Percentiles rank a stretch among this genome's conserved stretches.
phyloP scores from a whole-genome alignment of 345 rosid genomes.

The Gossypioides kirkii region DNA sequence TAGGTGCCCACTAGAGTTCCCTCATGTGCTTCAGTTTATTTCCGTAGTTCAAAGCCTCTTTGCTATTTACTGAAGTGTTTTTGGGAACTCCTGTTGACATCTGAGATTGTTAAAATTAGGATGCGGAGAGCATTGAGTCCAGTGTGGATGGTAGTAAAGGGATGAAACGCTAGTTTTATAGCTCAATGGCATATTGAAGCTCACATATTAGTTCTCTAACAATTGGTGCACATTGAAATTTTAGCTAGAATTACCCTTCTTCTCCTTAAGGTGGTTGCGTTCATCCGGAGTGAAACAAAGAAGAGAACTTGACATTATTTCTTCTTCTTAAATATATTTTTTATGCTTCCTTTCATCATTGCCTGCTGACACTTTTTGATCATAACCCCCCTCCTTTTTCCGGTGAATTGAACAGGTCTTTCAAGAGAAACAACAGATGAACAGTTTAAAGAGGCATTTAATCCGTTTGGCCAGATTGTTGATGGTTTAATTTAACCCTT shows the following conservation, averaged over 20 bases:
- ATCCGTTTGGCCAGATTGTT: not conserved
- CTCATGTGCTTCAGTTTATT: not conserved
- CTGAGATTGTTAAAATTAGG: not conserved
- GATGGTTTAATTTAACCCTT: conserved; percentile 43
- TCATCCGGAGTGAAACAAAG: not conserved
- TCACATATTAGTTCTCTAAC: not conserved
- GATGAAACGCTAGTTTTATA: not conserved
- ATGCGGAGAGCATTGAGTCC: not conserved
- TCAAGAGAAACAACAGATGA: conserved; percentile 4
- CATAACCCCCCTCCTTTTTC: not conserved
- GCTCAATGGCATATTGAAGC: not conserved
- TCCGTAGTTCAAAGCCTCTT: not conserved
- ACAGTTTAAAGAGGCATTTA: conserved; percentile 1
- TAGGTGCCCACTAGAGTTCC: conserved; percentile 13
- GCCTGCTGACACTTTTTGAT: not conserved
- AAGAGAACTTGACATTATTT: not conserved
- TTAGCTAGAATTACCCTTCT: not conserved
- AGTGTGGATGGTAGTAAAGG: not conserved
- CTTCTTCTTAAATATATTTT: not conserved
- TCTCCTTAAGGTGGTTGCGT: not conserved
- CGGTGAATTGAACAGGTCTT: not conserved
- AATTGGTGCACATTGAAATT: not conserved
- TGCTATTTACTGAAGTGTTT: conserved; percentile 3
- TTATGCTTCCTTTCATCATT: not conserved
- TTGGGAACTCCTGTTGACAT: conserved; percentile 9